These are phyloP conservation scores for Escallonia herrerae DNA, from an alignment of 129 eudicot genomes.

Conservation along the genomic window DNA sequence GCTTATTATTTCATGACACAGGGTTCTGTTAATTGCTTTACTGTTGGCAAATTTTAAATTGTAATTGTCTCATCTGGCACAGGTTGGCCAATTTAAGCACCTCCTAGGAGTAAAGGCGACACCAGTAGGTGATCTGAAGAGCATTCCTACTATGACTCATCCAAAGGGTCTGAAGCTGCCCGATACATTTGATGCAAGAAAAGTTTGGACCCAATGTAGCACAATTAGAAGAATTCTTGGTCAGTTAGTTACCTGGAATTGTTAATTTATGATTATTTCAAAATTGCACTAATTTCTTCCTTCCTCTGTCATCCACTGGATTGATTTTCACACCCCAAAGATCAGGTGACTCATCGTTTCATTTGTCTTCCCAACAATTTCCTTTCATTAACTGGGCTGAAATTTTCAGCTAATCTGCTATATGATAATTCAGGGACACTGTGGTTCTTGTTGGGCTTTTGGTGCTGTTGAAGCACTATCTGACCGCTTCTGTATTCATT, in stretches of 20 bases:
- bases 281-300: constrained; percentile 14
- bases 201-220: constrained; percentile 52
- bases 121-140: constrained; percentile 30
- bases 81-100: constrained; percentile 58
- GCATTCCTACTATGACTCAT: constrained; percentile 30
- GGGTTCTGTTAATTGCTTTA: not conserved
- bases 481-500: constrained; percentile 61
- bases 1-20: not conserved
- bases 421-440: constrained; percentile 46
- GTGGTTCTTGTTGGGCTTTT: constrained; percentile 88
- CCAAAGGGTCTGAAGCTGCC: constrained; percentile 38
- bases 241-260: constrained; percentile 22
- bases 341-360: constrained; percentile 39
- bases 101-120: constrained; percentile 51
- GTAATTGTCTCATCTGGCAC: not conserved
- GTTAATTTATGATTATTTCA: constrained; percentile 1
- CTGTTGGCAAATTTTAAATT: not conserved
- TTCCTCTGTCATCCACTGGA: not conserved
- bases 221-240: constrained; percentile 55
- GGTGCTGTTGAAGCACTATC: constrained; percentile 65
- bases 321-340: constrained; percentile 17
- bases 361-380: not conserved
- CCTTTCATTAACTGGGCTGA: not conserved
- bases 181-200: constrained; percentile 44
- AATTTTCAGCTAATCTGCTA: not conserved